phyloP scores from a whole-genome alignment of 2,329 filamentous ascomycete species.

The Rutstroemia sp. region DNA sequence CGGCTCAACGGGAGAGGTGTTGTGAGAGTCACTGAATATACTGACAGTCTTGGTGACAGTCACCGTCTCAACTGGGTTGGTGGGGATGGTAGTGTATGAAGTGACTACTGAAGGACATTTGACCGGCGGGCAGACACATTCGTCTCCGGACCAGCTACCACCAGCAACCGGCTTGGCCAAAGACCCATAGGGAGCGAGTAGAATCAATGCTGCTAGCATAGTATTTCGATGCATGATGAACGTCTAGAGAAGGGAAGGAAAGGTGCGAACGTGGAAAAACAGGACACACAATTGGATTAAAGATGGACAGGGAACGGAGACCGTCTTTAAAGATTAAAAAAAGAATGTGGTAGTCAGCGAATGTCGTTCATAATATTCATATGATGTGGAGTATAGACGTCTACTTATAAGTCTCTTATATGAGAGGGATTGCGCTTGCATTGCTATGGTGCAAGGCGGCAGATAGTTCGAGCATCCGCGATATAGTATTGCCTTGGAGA shows the following conservation, averaged over 20 bases:
- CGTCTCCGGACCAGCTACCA: slow-evolving; percentile 1
- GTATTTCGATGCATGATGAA: slow-evolving; percentile 6
- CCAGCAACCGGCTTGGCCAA: slow-evolving; percentile 10
- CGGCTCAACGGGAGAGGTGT: neutral
- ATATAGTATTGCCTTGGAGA: slow-evolving; percentile 6
- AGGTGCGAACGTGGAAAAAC: neutral
- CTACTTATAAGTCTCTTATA: neutral
- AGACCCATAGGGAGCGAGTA: slow-evolving; percentile 6
- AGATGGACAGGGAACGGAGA: slow-evolving; percentile 9
- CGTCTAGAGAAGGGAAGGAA: neutral
- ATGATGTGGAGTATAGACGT: neutral
- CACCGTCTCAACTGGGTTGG: neutral
- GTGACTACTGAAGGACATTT: neutral
- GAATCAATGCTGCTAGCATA: neutral
- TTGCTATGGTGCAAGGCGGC: neutral
- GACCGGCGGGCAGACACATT: neutral
- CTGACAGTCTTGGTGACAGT: slow-evolving; percentile 1
- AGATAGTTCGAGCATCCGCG: neutral
- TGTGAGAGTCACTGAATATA: neutral
- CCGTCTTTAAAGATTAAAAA: neutral
- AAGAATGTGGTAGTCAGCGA: neutral
- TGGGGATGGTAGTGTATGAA: slow-evolving; percentile 2
- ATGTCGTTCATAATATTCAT: neutral
- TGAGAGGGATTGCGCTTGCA: neutral
- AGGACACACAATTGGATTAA: neutral